Conservation (phyloP, 352 stramenopile species). For the Thalassiosira hispida region DNA sequence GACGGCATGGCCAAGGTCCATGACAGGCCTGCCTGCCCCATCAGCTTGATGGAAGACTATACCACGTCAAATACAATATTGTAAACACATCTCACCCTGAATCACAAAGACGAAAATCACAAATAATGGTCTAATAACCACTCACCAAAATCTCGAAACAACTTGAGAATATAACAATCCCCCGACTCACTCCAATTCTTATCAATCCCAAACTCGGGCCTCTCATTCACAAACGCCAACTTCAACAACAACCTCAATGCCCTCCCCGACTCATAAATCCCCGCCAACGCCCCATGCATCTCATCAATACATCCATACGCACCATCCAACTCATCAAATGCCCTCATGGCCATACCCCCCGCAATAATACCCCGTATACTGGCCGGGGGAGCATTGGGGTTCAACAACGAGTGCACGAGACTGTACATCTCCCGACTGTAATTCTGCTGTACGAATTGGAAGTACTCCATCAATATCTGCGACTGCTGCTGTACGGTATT, state of each 20-base stretch:
- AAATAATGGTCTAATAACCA: background rate
- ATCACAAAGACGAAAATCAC: constrained; percentile 19
- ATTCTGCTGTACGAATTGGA: constrained; percentile 63
- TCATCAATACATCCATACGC: constrained; percentile 57
- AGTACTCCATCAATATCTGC: constrained; percentile 44
- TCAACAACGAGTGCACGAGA: constrained; percentile 65
- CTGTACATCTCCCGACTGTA: constrained; percentile 66
- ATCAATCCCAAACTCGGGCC: constrained; percentile 86
- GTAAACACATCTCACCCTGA: constrained; percentile 3
- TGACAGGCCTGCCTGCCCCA: constrained; percentile 84
- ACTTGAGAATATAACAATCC: constrained; percentile 87
- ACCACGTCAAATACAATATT: background rate
- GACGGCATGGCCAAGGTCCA: constrained; percentile 90
- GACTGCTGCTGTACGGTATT: constrained; percentile 42
- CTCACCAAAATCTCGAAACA: constrained; percentile 90
- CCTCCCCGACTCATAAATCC: constrained; percentile 88
- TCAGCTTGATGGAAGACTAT: constrained; percentile 90
- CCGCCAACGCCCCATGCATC: constrained; percentile 72
- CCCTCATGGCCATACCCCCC: constrained; percentile 58
- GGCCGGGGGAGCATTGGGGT: constrained; percentile 51
- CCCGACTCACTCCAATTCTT: constrained; percentile 86
- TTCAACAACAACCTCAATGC: constrained; percentile 87
- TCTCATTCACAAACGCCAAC: constrained; percentile 87
- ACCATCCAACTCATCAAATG: constrained; percentile 79
- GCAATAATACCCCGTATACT: constrained; percentile 68